These are phyloP conservation scores for Porphyrellus sp. DNA, from an alignment of 1,284 basidiomycete species.

Conservation along the genomic window DNA sequence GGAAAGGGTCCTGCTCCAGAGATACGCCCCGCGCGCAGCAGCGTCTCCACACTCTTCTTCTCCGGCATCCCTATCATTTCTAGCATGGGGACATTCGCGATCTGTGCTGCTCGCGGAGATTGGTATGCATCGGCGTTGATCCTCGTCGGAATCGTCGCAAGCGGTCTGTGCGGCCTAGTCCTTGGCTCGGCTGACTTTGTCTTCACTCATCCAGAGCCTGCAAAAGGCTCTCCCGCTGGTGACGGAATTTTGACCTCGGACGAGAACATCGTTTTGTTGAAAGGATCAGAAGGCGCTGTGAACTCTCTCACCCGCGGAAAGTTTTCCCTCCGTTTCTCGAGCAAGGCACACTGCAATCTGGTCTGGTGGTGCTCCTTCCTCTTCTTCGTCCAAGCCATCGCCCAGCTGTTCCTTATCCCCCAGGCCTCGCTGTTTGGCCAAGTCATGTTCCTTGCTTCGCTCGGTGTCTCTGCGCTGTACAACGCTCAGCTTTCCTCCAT, in stretches of 20 bases:
- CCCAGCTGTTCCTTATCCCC: constrained; percentile 30
- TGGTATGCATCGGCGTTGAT: constrained; percentile 32
- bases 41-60: background rate
- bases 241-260: constrained; percentile 24
- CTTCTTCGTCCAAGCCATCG: constrained; percentile 23
- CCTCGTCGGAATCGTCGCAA: constrained; percentile 30
- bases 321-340: constrained; percentile 28
- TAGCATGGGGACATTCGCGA: constrained; percentile 20
- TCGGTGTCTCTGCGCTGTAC: constrained; percentile 28
- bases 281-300: constrained; percentile 28
- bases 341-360: constrained; percentile 14
- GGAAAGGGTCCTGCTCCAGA: constrained; percentile 8
- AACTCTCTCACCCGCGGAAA: constrained; percentile 31
- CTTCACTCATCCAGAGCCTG: constrained; percentile 23
- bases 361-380: constrained; percentile 26
- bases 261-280: constrained; percentile 21
- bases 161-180: constrained; percentile 25
- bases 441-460: constrained; percentile 27
- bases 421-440: constrained; percentile 29
- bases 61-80: constrained; percentile 22
- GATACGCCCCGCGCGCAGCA: constrained; percentile 4
- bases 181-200: constrained; percentile 28
- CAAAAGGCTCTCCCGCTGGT: constrained; percentile 23
- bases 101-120: constrained; percentile 20
- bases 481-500: constrained; percentile 22